Conservation (phyloP, 176 grass and related monocot genomes). For the Olyra latifolia region DNA sequence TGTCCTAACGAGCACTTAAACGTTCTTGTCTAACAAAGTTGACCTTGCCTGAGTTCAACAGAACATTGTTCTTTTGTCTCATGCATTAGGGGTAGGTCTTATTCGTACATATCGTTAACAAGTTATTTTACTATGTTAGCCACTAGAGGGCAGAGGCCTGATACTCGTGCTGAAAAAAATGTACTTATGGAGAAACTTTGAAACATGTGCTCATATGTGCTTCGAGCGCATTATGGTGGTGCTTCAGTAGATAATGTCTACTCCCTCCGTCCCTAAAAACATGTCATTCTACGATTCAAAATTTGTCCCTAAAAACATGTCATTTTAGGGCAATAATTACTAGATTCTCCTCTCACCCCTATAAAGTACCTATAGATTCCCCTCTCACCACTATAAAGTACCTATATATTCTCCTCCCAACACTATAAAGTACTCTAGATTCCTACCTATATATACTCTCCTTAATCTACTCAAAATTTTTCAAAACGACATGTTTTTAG, state of each 20-base stretch:
- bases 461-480: no score
- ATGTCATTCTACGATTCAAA: no score
- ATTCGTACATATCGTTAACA: neutral
- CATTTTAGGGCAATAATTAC: no score
- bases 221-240: neutral
- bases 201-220: neutral
- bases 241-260: neutral
- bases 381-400: no score
- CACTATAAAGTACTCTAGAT: no score
- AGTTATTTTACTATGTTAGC: neutral
- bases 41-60: neutral
- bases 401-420: no score
- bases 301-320: no score
- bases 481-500: no score
- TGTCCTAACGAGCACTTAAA: neutral
- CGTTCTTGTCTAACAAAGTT: neutral
- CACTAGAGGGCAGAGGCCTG: neutral
- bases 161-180: neutral
- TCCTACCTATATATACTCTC: no score
- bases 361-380: no score
- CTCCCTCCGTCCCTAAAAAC: no score
- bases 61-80: neutral
- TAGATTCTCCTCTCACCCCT: no score
- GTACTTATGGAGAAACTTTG: neutral
- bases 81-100: neutral